Conservation (phyloP, 2,329 filamentous ascomycete species). For the Magnaporthiopsis poae region DNA sequence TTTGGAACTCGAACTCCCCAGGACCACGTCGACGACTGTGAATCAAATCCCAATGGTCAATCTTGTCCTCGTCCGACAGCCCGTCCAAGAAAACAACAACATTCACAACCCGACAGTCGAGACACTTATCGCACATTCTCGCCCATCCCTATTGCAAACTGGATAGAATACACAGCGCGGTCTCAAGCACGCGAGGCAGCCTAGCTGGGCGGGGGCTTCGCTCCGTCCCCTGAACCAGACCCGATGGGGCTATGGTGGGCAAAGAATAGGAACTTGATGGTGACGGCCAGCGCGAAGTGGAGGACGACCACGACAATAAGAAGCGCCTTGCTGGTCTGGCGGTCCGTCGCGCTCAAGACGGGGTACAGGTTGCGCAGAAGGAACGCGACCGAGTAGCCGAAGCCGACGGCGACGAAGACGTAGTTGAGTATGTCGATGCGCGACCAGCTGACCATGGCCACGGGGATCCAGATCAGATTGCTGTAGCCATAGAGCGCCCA, state of each 20-base stretch:
- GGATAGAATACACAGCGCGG: neutral
- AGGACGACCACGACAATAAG: conserved; percentile 73
- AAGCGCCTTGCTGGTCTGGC: conserved; percentile 79
- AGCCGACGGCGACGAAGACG: conserved; percentile 81
- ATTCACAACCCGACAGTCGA: neutral
- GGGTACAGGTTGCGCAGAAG: conserved; percentile 80
- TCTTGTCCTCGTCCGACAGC: too few species aligned
- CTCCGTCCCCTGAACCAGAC: neutral
- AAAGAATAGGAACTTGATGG: conserved; percentile 96
- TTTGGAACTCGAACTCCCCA: neutral
- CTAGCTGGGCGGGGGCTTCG: neutral
- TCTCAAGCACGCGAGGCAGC: neutral
- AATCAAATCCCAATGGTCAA: neutral
- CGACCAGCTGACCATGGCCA: conserved; percentile 85
- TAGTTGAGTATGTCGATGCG: conserved; percentile 81
- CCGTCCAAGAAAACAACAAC: neutral
- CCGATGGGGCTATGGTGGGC: conserved; percentile 57
- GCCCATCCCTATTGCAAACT: neutral
- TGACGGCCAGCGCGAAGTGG: conserved; percentile 80
- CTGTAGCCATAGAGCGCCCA: conserved; percentile 92
- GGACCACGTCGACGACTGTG: neutral
- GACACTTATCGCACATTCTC: neutral
- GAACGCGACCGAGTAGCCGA: conserved; percentile 73
- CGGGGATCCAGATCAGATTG: conserved; percentile 94
- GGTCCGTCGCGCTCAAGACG: conserved; percentile 83